Evolutionary conservation across 2,329 filamentous ascomycete species (phyloP), one percentile per base, ranked within the genome.

Genomic region (Ophiosphaerella narmari): DNA sequence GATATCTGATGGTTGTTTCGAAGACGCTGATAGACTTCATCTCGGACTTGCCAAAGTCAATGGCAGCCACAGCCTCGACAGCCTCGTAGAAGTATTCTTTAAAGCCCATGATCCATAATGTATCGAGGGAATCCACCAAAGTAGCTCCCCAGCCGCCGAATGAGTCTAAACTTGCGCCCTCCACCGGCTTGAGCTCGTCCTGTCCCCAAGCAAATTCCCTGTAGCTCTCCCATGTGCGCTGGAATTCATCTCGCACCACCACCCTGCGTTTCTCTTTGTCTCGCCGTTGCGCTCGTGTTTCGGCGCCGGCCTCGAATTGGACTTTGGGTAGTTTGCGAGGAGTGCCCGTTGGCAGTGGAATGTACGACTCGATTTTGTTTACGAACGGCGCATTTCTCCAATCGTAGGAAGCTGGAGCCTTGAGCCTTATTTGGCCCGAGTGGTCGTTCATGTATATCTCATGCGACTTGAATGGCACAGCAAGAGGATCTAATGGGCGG

Each of bases 71-170:
- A n/a, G 75, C 75, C 33, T 70, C 61, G 1, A 79, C 77, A 1
- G 77, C 77, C 39, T 77, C 71, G 33, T 76, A 67, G 47, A 79
- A 80, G 16, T 80, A 77, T 2, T 74, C 67, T 46, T 76, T 77
- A 53, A 79, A 56, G 7, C 70, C 76, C 76, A 79, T 78, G 42
- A 79, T 79, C 75, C 75, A 79, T 9, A 79, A 63, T 4, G 73
- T 77, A 50, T 79, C 77, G 21, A 79, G 62, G 21, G 73, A 72
- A 54, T 79, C 77, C 11, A 80, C 75, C 23, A 80, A 52, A 18
- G 72, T 78, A 8, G 77, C 77, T 18, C 72, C 76, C 78, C 78
- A 80, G 31, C 77, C 78, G 5, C 77, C 77, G 54, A 78, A 80
- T 5, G 70, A 67, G 54, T 78, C 67, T n/a, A 65, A 63, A 2